These are phyloP conservation scores for Gentiana macrophylla DNA, from an alignment of 257 asterid genomes.

Conservation along the genomic window DNA sequence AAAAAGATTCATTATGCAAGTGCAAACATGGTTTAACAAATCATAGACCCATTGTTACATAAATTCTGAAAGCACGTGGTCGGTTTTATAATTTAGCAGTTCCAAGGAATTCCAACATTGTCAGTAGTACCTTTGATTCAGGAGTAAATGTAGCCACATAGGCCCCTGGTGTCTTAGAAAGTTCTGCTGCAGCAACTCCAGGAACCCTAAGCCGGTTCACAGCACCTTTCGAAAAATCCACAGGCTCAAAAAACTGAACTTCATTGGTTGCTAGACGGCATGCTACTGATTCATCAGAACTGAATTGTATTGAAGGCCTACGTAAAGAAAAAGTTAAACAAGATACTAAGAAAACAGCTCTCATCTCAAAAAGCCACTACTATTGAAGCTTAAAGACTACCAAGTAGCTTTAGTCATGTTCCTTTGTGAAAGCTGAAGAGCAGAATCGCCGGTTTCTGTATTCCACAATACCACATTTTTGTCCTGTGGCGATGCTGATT, in stretches of 20 bases:
- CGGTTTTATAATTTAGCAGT: too few relatives aligned
- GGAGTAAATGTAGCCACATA: conserved; percentile 83
- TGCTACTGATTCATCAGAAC: conserved; percentile 63
- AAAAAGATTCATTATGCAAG: too few relatives aligned
- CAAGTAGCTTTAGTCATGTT: conserved; percentile 79
- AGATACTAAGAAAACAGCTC: not conserved
- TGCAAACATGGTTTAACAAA: too few relatives aligned
- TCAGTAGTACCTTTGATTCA: conserved; percentile 64
- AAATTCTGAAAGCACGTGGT: too few relatives aligned
- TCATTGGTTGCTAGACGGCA: conserved; percentile 89
- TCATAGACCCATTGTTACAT: too few relatives aligned
- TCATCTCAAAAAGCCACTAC: conserved; percentile 5
- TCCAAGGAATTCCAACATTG: too few relatives aligned
- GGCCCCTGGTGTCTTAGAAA: conserved; percentile 62
- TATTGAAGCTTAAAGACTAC: conserved; percentile 21
- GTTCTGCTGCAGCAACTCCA: conserved; percentile 72
- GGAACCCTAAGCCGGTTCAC: conserved; percentile 77
- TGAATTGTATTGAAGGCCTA: conserved; percentile 75
- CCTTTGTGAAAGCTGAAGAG: conserved; percentile 60
- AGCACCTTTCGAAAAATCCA: conserved; percentile 65
- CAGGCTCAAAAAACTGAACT: conserved; percentile 66
- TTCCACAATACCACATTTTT: conserved; percentile 72
- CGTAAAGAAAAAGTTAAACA: conserved; percentile 11
- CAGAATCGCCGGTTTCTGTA: conserved; percentile 55
- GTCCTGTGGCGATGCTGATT: conserved; percentile 55